These are phyloP conservation scores for Fusarium dimerum DNA, from an alignment of 2,329 filamentous ascomycete genomes.

Conservation along the genomic window DNA sequence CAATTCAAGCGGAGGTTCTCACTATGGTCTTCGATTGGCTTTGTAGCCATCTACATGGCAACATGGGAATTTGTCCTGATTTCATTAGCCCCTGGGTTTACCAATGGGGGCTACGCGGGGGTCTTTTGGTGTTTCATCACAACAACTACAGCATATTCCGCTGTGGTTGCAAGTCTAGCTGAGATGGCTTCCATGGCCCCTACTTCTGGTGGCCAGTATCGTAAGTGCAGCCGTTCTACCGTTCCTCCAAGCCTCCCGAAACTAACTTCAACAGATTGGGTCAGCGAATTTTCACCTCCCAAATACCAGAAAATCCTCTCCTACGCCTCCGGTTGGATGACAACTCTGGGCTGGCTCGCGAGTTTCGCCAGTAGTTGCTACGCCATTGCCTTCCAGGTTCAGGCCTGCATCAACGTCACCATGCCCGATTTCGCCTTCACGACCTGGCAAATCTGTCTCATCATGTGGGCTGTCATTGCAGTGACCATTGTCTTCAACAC, in stretches of 20 bases:
- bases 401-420: constrained; percentile 16
- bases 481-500: constrained; percentile 14
- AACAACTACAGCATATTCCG: constrained; percentile 2
- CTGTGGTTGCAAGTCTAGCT: constrained; percentile 13
- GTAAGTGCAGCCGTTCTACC: not conserved
- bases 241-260: not conserved
- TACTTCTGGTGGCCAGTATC: constrained; percentile 14
- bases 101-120: constrained; percentile 13
- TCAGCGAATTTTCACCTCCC: constrained; percentile 13
- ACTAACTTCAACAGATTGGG: constrained; percentile 9
- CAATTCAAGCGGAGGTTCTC: constrained; percentile 15
- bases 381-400: constrained; percentile 15
- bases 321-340: constrained; percentile 15
- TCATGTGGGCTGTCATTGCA: constrained; percentile 16
- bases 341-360: constrained; percentile 14
- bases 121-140: constrained; percentile 19
- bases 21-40: constrained; percentile 16
- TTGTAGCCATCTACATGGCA: constrained; percentile 18
- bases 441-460: constrained; percentile 12
- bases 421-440: constrained; percentile 14
- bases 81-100: constrained; percentile 12
- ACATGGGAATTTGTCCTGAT: constrained; percentile 19
- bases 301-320: constrained; percentile 11
- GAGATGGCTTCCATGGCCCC: constrained; percentile 20
- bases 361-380: constrained; percentile 18